Conservation (phyloP, 495 filamentous ascomycete genomes). For the Haplographium delicatum region DNA sequence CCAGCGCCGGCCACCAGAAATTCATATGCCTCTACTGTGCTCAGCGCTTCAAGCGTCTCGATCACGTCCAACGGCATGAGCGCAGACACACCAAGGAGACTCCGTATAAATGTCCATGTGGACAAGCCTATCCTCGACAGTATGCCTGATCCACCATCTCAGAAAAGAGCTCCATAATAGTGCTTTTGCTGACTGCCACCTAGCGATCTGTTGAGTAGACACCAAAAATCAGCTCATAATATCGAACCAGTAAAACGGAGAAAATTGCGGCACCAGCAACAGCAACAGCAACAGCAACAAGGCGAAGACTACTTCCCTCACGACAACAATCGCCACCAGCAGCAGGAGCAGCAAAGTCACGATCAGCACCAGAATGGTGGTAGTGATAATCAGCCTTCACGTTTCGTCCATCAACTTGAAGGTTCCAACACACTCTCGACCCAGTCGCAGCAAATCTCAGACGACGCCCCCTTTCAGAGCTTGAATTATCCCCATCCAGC, state of each 20-base stretch:
- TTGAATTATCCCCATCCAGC: no score
- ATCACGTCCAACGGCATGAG: conserved; percentile 57
- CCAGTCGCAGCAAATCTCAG: no score
- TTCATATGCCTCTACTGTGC: conserved; percentile 51
- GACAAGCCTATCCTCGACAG: conserved; percentile 54
- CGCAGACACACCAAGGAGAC: conserved; percentile 58
- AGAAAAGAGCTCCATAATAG: conserved; percentile 1
- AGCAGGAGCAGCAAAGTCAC: no score
- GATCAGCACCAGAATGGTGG: no score
- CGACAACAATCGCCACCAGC: neutral
- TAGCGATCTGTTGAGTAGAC: conserved; percentile 66
- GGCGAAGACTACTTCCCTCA: no score
- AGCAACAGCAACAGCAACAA: conserved; percentile 35
- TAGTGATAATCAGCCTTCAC: no score
- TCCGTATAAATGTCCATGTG: conserved; percentile 51
- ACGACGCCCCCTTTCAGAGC: no score
- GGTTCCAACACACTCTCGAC: no score
- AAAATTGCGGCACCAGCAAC: conserved; percentile 12
- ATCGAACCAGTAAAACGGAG: neutral
- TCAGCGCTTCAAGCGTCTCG: conserved; percentile 53
- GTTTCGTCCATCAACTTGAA: no score
- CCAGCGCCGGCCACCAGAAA: no score
- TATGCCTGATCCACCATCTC: conserved; percentile 33
- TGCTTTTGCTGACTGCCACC: conserved; percentile 44
- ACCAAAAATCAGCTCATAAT: conserved; percentile 64